These are phyloP conservation scores for Scedosporium apiospermum DNA, from an alignment of 2,329 filamentous ascomycete species.

Conservation along the genomic window DNA sequence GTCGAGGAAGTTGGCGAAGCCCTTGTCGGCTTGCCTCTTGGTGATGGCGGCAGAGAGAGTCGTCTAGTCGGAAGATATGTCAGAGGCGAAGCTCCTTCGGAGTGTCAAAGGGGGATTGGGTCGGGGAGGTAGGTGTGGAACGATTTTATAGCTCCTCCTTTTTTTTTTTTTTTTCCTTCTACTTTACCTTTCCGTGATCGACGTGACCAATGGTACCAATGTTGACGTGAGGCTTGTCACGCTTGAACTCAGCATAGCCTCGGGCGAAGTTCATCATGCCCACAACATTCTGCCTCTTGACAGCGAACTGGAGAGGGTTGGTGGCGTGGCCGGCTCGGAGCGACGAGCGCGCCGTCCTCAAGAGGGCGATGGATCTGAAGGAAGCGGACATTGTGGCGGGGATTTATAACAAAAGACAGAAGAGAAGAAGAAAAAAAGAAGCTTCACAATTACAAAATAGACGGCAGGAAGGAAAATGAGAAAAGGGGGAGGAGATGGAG, in stretches of 20 bases:
- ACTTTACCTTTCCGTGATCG: slow-evolving; percentile 90
- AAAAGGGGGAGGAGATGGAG: background rate
- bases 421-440: background rate
- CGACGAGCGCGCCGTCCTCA: slow-evolving; percentile 72
- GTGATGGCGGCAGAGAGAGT: slow-evolving; percentile 98
- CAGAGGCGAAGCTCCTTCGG: background rate
- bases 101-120: too few species aligned
- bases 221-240: slow-evolving; percentile 96
- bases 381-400: slow-evolving; percentile 66
- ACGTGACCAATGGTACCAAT: slow-evolving; percentile 99
- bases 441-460: background rate
- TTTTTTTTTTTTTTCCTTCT: too few species aligned
- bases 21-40: slow-evolving; percentile 94
- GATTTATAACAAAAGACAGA: background rate
- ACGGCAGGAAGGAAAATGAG: background rate
- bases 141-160: too few species aligned
- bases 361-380: slow-evolving; percentile 66
- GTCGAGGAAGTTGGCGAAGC: slow-evolving; percentile 86
- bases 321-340: slow-evolving; percentile 57
- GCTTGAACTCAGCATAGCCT: slow-evolving; percentile 65
- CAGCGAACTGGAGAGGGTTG: slow-evolving; percentile 67
- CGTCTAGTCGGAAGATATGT: slow-evolving; percentile 50
- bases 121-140: background rate
- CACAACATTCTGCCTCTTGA: slow-evolving; percentile 52
- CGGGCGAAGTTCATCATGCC: slow-evolving; percentile 57